phyloP scores from a whole-genome alignment of 371 early-diverging fungal species.

The Polyrhizophydium stewartii region DNA sequence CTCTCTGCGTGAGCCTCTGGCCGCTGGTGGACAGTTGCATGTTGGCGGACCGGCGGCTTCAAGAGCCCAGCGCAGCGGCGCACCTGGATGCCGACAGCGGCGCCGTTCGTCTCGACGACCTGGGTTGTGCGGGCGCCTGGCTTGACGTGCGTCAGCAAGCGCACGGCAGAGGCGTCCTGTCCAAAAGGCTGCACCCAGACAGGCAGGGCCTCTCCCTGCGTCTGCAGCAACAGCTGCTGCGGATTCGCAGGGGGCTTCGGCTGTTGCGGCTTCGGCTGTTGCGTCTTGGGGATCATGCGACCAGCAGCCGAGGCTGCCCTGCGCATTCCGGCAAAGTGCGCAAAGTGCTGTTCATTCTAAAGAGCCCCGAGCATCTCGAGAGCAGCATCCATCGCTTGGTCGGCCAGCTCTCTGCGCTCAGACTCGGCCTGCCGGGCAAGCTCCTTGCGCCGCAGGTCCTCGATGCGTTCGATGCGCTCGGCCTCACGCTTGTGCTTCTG shows the following conservation, averaged over 20 bases:
- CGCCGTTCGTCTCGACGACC: not conserved
- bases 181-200: not conserved
- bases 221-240: not conserved
- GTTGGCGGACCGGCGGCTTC: too few species aligned
- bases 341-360: too few species aligned
- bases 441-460: not conserved
- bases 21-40: too few species aligned
- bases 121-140: not conserved
- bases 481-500: not conserved
- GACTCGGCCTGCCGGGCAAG: not conserved
- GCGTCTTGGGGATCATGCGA: too few species aligned
- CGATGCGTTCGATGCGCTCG: not conserved
- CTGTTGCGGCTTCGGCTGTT: not conserved
- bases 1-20: too few species aligned
- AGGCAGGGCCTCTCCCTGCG: not conserved
- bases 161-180: not conserved
- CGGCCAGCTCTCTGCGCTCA: not conserved
- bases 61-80: too few species aligned
- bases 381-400: not conserved
- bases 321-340: not conserved
- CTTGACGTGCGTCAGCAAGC: not conserved
- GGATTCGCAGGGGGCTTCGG: not conserved
- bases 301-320: too few species aligned
- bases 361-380: not conserved
- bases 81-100: constrained; percentile 1